These are phyloP conservation scores for Globisporangium camurandrum DNA, from an alignment of 352 stramenopile genomes.

Conservation along the genomic window DNA sequence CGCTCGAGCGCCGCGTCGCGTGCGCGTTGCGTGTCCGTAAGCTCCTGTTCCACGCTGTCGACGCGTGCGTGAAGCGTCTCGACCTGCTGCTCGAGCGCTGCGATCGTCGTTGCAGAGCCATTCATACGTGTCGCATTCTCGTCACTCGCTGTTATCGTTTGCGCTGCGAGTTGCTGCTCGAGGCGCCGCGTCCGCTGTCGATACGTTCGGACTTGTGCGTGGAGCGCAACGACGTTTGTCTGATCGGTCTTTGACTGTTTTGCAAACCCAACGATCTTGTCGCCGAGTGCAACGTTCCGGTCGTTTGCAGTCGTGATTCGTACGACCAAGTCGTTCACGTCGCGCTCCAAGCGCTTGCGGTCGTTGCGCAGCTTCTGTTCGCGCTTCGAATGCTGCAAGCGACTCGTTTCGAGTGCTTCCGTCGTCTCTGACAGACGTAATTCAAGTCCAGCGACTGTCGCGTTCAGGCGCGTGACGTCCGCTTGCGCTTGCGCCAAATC, in stretches of 20 bases:
- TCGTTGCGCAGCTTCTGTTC: constrained; percentile 57
- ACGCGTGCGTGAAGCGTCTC: constrained; percentile 31
- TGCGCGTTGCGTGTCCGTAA: constrained; percentile 35
- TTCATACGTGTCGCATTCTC: too few relatives aligned
- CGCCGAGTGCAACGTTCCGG: constrained; percentile 49
- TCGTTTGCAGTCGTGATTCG: constrained; percentile 43
- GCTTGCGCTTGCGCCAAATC: constrained; percentile 15
- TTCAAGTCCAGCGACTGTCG: constrained; percentile 21
- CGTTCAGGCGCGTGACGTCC: constrained; percentile 9
- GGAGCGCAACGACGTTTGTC: constrained; percentile 48
- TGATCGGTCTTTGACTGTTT: constrained; percentile 56
- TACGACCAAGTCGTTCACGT: constrained; percentile 38
- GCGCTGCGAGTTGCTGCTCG: constrained; percentile 36
- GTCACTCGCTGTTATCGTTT: constrained; percentile 45
- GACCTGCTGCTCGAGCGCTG: constrained; percentile 14
- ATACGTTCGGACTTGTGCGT: constrained; percentile 57
- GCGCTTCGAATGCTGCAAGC: constrained; percentile 26
- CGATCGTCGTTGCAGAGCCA: not conserved
- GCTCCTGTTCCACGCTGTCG: constrained; percentile 32
- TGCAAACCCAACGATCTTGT: constrained; percentile 48
- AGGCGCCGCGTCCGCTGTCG: constrained; percentile 40
- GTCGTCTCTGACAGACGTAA: constrained; percentile 21
- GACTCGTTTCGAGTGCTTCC: constrained; percentile 17
- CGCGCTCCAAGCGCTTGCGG: constrained; percentile 41
- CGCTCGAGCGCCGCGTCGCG: constrained; percentile 54